phyloP scores from a whole-genome alignment of 73 alveolate species.

The Paraurostyla sp. region DNA sequence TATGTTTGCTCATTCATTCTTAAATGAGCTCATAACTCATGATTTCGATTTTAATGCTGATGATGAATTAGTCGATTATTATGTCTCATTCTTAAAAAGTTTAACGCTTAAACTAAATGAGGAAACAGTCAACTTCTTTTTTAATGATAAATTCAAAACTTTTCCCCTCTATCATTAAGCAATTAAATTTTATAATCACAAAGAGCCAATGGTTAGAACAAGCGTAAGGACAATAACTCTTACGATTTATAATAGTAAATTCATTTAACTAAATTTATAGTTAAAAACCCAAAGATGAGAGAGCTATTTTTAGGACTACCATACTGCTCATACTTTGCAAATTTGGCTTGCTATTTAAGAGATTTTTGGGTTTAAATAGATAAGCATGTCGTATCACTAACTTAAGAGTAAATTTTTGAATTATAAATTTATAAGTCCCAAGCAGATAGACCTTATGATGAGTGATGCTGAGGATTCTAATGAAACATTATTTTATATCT shows the following conservation, averaged over 20 bases:
- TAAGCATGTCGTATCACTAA: constrained; percentile 71
- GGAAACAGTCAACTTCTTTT: constrained; percentile 87
- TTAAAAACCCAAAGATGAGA: constrained; percentile 66
- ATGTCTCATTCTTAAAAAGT: constrained; percentile 91
- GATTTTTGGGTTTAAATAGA: constrained; percentile 84
- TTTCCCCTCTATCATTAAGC: constrained; percentile 93
- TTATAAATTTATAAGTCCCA: constrained; percentile 53
- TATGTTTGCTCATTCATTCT: constrained; percentile 78
- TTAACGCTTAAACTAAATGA: constrained; percentile 86
- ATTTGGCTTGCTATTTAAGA: constrained; percentile 78
- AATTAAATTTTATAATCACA: constrained; percentile 87
- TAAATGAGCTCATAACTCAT: constrained; percentile 72
- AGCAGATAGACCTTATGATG: constrained; percentile 48
- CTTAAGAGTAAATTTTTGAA: constrained; percentile 67
- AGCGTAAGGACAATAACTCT: constrained; percentile 92
- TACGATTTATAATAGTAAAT: constrained; percentile 79
- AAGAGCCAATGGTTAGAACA: constrained; percentile 93
- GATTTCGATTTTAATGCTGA: constrained; percentile 79
- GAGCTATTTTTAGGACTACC: constrained; percentile 83
- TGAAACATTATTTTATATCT: constrained; percentile 61
- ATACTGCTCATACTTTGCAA: constrained; percentile 79
- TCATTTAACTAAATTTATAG: not conserved
- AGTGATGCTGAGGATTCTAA: constrained; percentile 69
- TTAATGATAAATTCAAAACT: constrained; percentile 85
- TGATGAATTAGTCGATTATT: constrained; percentile 92